Percentiles rank a stretch among this genome's conserved stretches.
These are phyloP conservation scores for Venturia effusa DNA, from an alignment of 2,329 filamentous ascomycete species.

Conservation along the genomic window DNA sequence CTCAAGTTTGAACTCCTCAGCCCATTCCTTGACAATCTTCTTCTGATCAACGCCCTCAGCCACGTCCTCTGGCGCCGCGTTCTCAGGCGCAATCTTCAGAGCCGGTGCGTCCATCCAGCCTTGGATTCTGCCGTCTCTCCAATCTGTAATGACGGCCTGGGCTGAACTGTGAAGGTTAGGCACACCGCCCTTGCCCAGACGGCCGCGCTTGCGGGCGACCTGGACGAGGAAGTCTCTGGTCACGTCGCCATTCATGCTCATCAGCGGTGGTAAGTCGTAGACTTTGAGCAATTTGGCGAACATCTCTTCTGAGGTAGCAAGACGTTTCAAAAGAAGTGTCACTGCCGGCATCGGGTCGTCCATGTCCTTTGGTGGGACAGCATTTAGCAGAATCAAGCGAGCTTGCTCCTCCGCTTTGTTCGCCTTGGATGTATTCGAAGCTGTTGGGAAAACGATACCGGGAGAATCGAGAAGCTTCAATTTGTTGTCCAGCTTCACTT, in stretches of 20 bases:
- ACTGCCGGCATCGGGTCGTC: constrained; percentile 86
- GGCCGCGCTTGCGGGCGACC: constrained; percentile 83
- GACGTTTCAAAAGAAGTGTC: constrained; percentile 66
- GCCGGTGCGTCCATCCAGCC: constrained; percentile 77
- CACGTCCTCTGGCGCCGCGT: constrained; percentile 26
- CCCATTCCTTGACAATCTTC: constrained; percentile 85
- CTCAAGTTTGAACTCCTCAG: constrained; percentile 88
- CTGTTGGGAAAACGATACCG: constrained; percentile 82
- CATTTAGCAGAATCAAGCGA: constrained; percentile 77
- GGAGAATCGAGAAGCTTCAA: constrained; percentile 88
- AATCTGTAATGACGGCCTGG: constrained; percentile 90
- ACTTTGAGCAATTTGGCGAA: constrained; percentile 69
- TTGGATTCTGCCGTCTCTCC: constrained; percentile 89
- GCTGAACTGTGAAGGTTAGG: constrained; percentile 82
- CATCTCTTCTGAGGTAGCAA: constrained; percentile 62
- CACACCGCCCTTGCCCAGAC: constrained; percentile 78
- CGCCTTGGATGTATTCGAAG: constrained; percentile 33
- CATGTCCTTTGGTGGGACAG: constrained; percentile 87
- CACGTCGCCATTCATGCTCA: constrained; percentile 56
- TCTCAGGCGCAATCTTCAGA: constrained; percentile 42
- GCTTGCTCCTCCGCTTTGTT: constrained; percentile 62
- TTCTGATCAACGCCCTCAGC: constrained; percentile 52
- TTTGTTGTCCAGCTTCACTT: constrained; percentile 91
- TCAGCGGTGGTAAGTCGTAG: constrained; percentile 74
- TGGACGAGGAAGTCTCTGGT: constrained; percentile 91